Percentiles rank a stretch among this genome's conserved stretches.
Conservation (phyloP, 2,329 filamentous ascomycete genomes). For the Colletotrichum euphorbiae region DNA sequence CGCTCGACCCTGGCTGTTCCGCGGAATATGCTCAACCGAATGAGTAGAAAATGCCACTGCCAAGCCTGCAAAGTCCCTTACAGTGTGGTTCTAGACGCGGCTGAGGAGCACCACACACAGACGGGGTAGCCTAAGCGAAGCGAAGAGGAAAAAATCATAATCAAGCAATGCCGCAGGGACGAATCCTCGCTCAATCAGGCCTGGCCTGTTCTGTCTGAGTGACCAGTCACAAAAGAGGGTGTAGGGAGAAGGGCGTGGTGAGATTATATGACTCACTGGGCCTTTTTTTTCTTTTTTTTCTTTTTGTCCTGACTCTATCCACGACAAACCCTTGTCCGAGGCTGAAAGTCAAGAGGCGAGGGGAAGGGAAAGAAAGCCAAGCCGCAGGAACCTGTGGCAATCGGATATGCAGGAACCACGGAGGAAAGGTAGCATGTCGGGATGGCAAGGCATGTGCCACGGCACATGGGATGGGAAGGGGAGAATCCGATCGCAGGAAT, state of each 20-base stretch:
- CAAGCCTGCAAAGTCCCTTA: too few species aligned
- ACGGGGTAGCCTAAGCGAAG: not conserved
- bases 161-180: not conserved
- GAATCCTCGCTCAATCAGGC: slow-evolving; percentile 5
- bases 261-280: not conserved
- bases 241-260: not conserved
- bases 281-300: slow-evolving; percentile 1
- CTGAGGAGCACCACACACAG: not conserved
- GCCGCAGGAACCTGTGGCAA: not conserved
- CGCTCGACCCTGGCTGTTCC: too few species aligned
- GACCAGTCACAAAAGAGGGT: not conserved
- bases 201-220: too few species aligned
- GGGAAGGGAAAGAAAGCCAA: not conserved
- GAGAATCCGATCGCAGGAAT: not conserved
- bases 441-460: not conserved
- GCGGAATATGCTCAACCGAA: too few species aligned
- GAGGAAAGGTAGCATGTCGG: not conserved
- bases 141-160: not conserved
- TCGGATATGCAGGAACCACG: too few species aligned
- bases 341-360: not conserved
- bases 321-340: slow-evolving; percentile 21
- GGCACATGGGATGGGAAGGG: not conserved
- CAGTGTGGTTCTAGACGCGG: too few species aligned
- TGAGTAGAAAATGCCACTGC: too few species aligned
- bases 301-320: slow-evolving; percentile 15